Conservation (phyloP, 768 basidiomycete genomes). For the Auricularia cornea region DNA sequence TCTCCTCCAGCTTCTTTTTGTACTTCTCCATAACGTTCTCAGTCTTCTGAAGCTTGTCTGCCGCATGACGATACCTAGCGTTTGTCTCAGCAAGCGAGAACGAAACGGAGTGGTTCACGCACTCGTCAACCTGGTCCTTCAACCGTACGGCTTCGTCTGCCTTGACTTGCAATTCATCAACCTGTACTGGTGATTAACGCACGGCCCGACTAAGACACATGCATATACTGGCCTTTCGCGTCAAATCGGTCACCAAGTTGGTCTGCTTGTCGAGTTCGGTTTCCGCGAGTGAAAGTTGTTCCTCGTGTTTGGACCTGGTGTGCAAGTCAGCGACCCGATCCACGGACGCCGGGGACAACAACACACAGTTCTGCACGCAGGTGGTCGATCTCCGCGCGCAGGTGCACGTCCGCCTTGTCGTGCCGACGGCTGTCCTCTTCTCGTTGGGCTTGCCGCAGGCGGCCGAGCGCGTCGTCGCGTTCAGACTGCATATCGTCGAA, state of each 20-base stretch:
- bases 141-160: constrained; percentile 73
- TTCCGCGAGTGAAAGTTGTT: constrained; percentile 76
- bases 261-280: constrained; percentile 77
- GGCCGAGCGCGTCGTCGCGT: constrained; percentile 63
- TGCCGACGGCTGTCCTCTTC: constrained; percentile 50
- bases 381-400: constrained; percentile 75
- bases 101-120: constrained; percentile 16
- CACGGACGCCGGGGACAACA: constrained; percentile 23
- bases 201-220: too few relatives aligned
- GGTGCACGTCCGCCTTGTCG: constrained; percentile 67
- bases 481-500: constrained; percentile 72
- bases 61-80: constrained; percentile 77
- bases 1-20: constrained; percentile 95
- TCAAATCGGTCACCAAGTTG: constrained; percentile 58
- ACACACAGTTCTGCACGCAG: constrained; percentile 79
- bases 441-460: constrained; percentile 50
- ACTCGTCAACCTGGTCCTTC: constrained; percentile 96
- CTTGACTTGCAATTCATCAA: constrained; percentile 69
- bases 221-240: constrained; percentile 55
- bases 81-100: background rate
- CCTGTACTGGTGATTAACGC: too few relatives aligned
- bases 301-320: constrained; percentile 41
- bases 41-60: constrained; percentile 85
- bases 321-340: background rate
- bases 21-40: constrained; percentile 99